Conservation (phyloP, 2,329 filamentous ascomycete genomes). For the Geoglossum cookeanum region DNA sequence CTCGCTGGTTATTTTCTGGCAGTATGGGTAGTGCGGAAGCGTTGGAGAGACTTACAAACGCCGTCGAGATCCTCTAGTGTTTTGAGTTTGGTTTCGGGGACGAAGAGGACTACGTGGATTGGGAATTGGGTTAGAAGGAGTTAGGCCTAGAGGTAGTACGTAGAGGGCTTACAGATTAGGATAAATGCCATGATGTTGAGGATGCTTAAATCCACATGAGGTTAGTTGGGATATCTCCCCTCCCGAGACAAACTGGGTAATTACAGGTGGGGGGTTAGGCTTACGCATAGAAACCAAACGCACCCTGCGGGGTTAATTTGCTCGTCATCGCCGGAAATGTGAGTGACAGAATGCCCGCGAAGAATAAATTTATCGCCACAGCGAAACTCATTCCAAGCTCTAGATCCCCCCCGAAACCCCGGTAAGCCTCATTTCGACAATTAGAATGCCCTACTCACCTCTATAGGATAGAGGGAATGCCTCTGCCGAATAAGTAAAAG, state of each 20-base stretch:
- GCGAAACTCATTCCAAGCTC: slow-evolving; percentile 24
- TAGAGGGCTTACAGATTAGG: slow-evolving; percentile 27
- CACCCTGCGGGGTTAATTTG: slow-evolving; percentile 19
- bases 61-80: slow-evolving; percentile 40
- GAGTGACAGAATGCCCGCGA: slow-evolving; percentile 21
- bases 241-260: slow-evolving; percentile 13
- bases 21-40: neutral
- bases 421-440: neutral
- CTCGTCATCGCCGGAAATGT: slow-evolving; percentile 21
- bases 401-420: neutral
- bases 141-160: neutral
- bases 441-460: neutral
- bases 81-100: slow-evolving; percentile 36
- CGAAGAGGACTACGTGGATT: slow-evolving; percentile 29
- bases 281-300: slow-evolving; percentile 24
- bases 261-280: slow-evolving; percentile 15
- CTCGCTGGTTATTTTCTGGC: neutral
- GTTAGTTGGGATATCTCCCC: neutral
- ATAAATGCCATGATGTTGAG: slow-evolving; percentile 40
- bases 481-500: slow-evolving; percentile 5
- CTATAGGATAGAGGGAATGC: slow-evolving; percentile 3
- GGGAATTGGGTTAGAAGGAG: neutral
- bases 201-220: slow-evolving; percentile 16
- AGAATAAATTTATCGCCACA: slow-evolving; percentile 22
- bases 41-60: slow-evolving; percentile 16